phyloP scores from a whole-genome alignment of 805 yeast genomes.

The Debaryomyces tyrocola region DNA sequence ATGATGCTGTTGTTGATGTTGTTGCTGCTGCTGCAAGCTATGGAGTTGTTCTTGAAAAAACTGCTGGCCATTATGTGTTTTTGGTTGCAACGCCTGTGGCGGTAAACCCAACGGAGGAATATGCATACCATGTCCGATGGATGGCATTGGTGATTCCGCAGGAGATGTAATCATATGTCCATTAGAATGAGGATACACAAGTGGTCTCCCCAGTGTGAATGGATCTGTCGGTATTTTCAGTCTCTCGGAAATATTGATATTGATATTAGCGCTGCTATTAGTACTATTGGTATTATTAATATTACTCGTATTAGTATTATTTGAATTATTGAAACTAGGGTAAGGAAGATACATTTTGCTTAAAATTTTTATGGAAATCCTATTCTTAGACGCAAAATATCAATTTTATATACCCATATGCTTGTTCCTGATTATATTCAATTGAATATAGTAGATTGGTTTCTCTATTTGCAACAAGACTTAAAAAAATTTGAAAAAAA shows the following conservation, averaged over 20 bases:
- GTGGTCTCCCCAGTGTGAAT: background rate
- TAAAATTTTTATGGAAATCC: background rate
- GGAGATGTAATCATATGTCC: background rate
- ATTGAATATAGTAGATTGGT: background rate
- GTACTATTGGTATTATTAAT: too few species aligned
- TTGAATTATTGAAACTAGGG: conserved; percentile 6
- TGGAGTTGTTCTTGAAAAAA: conserved; percentile 4
- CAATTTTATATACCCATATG: too few species aligned
- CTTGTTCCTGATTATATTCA: too few species aligned
- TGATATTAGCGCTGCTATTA: background rate
- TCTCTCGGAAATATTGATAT: background rate
- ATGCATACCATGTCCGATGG: conserved; percentile 1
- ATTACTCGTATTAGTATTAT: conserved; percentile 1
- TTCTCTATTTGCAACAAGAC: conserved; percentile 8
- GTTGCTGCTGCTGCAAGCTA: background rate
- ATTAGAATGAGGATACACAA: background rate
- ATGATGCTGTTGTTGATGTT: conserved; percentile 3
- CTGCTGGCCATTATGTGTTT: conserved; percentile 9
- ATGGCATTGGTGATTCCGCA: background rate
- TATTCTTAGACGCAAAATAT: background rate
- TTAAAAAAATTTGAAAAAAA: conserved; percentile 1
- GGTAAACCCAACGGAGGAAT: conserved; percentile 7
- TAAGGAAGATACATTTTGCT: conserved; percentile 12
- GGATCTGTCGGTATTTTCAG: background rate
- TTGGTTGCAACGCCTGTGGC: conserved; percentile 11